Evolutionary conservation across 2,329 filamentous ascomycete genomes (phyloP), one percentile per base, ranked within the genome.

Genomic region (Juglanconis oblonga): DNA sequence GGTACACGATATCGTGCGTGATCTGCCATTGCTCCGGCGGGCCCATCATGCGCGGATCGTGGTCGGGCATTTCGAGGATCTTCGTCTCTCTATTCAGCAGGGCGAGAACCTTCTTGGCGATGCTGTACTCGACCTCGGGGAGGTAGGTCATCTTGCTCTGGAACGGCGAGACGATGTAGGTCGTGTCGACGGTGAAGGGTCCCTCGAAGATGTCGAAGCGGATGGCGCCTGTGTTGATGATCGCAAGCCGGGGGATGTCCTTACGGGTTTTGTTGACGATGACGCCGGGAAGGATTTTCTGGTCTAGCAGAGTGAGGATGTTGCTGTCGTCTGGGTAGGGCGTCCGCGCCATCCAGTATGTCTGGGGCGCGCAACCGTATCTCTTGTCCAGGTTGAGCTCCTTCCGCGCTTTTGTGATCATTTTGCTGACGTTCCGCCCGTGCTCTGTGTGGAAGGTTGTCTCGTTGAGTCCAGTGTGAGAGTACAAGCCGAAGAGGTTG

Each of bases 131-230:
- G 4, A 99, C 90, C 67, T 96, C 86, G 56, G 88, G 87, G 55
- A 97, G 80, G 66, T 87, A 92, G 32, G 82, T 80, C 72, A 97
- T 89, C 1, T 83, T 85, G 73, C 89, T 96, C 2, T 85, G 86
- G 71, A 99, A 99, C 0, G 95, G 95, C 8, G 90, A 96, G 33
- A 98, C 82, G 44, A 94, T 88, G 70, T 87, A 98, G 0, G 90
- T 91, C 4, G 88, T 89, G 71, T 99, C 95, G 44, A 87, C 86
- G 0, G 95, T 98, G 70, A 98, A 98, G 0, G 88, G 80, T 0
- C 95, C 95, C 72, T 94, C 87, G 80, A 97, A 96, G 63, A 99
- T 90, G 72, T 99, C 95, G 73, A 98, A 99, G 49, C 95, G 90
- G 65, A 99, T 87, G 3, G 90, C 91, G 32, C 95, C 95, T 0